phyloP scores from a whole-genome alignment of 2,329 filamentous ascomycete genomes.

The Aspergillus sojae region DNA sequence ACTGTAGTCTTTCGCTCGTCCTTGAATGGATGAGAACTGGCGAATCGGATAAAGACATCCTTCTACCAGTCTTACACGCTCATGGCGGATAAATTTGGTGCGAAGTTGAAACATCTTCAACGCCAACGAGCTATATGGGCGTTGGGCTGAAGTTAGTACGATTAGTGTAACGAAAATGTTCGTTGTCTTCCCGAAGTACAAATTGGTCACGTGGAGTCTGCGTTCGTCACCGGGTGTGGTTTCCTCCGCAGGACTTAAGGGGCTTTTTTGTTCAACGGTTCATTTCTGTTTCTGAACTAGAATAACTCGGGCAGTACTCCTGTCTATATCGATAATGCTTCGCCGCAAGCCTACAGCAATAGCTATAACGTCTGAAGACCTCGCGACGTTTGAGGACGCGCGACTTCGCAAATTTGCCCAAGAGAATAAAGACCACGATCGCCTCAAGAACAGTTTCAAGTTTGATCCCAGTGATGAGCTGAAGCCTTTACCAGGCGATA shows the following conservation, averaged over 20 bases:
- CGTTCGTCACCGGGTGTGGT: background rate
- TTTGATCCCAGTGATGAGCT: slow-evolving; percentile 54
- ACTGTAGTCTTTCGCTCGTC: slow-evolving; percentile 17
- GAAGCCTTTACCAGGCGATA: slow-evolving; percentile 53
- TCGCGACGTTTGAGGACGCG: slow-evolving; percentile 50
- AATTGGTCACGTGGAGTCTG: background rate
- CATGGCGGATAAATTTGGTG: slow-evolving; percentile 7
- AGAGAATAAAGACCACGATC: slow-evolving; percentile 29
- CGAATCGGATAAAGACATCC: slow-evolving; percentile 22
- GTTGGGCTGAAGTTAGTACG: background rate
- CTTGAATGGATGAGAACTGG: slow-evolving; percentile 29
- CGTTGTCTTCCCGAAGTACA: background rate
- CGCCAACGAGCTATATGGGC: background rate
- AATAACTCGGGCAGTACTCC: too few relatives aligned
- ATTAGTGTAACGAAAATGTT: background rate
- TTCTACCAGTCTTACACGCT: slow-evolving; percentile 18
- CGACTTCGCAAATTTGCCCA: slow-evolving; percentile 34
- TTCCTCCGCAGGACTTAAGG: background rate
- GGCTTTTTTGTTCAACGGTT: background rate
- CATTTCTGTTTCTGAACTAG: too few relatives aligned
- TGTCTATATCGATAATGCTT: slow-evolving; percentile 42
- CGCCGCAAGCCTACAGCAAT: slow-evolving; percentile 56
- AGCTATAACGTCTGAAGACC: slow-evolving; percentile 52
- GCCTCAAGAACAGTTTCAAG: slow-evolving; percentile 25
- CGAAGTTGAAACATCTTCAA: slow-evolving; percentile 33